These are phyloP conservation scores for Aspergillus avenaceus DNA, from an alignment of 495 filamentous ascomycete genomes.

Conservation along the genomic window DNA sequence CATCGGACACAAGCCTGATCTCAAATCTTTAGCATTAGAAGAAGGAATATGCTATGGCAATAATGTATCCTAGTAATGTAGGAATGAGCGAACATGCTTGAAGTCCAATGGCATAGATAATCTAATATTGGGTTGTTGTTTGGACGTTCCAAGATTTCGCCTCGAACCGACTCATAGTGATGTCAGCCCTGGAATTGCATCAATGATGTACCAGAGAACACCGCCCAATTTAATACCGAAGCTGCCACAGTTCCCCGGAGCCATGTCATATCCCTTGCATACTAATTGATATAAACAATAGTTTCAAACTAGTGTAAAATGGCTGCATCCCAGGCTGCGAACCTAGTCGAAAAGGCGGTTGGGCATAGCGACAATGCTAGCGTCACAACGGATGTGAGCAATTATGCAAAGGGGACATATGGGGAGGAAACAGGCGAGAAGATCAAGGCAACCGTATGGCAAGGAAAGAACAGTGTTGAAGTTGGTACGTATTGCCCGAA, in stretches of 20 bases:
- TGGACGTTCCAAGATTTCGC: background rate
- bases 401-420: constrained; percentile 8
- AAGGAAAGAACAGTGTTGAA: constrained; percentile 36
- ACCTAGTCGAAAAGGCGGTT: constrained; percentile 55
- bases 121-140: background rate
- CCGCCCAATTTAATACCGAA: no score
- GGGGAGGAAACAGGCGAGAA: constrained; percentile 8
- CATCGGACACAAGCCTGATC: no score
- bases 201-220: no score
- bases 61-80: no score
- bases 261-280: no score
- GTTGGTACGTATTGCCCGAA: constrained; percentile 19
- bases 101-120: background rate
- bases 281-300: constrained; percentile 3
- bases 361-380: constrained; percentile 47
- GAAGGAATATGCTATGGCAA: no score
- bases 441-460: constrained; percentile 26
- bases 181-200: background rate
- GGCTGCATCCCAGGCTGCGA: constrained; percentile 58
- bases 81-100: no score
- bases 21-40: no score
- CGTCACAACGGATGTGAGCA: constrained; percentile 14
- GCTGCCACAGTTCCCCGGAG: no score
- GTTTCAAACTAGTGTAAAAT: constrained; percentile 30
- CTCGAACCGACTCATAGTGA: background rate